A percentile compares a stretch with the other conserved stretches of the same genome.
These are phyloP conservation scores for Obelidium mucronatum DNA, from an alignment of 192 early-diverging fungal species.

Conservation along the genomic window DNA sequence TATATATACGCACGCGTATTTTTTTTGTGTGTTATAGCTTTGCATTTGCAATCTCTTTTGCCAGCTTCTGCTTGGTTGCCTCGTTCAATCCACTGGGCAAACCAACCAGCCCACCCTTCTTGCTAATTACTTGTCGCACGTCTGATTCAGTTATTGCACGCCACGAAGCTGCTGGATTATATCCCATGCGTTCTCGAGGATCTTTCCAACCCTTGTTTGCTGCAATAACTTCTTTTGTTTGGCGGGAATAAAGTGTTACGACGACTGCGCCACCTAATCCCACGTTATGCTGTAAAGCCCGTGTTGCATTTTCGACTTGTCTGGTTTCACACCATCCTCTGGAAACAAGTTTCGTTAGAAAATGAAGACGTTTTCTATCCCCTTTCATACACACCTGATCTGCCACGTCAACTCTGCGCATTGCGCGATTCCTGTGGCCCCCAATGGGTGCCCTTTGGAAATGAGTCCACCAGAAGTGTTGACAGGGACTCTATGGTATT, in stretches of 20 bases:
- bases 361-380: no score
- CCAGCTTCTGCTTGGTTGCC: not conserved
- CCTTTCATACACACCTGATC: no score
- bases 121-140: conserved; percentile 55
- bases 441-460: conserved; percentile 80
- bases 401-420: conserved; percentile 62
- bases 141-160: conserved; percentile 64
- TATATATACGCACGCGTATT: not conserved
- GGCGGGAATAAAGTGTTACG: conserved; percentile 66
- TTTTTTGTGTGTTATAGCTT: not conserved
- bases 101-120: conserved; percentile 36
- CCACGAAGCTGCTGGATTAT: conserved; percentile 64
- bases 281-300: conserved; percentile 77
- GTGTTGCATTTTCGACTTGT: conserved; percentile 69
- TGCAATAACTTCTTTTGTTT: conserved; percentile 17
- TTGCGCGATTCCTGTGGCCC: conserved; percentile 80
- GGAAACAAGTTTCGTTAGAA: not conserved
- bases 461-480: conserved; percentile 79
- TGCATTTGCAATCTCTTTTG: not conserved
- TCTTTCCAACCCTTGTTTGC: conserved; percentile 42
- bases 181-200: conserved; percentile 38
- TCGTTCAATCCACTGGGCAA: not conserved
- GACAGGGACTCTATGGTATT: conserved; percentile 47
- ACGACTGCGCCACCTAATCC: conserved; percentile 80
- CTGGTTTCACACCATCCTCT: conserved; percentile 68